These are phyloP conservation scores for Tranzscheliella williamsii DNA, from an alignment of 1,284 basidiomycete genomes.

Conservation along the genomic window DNA sequence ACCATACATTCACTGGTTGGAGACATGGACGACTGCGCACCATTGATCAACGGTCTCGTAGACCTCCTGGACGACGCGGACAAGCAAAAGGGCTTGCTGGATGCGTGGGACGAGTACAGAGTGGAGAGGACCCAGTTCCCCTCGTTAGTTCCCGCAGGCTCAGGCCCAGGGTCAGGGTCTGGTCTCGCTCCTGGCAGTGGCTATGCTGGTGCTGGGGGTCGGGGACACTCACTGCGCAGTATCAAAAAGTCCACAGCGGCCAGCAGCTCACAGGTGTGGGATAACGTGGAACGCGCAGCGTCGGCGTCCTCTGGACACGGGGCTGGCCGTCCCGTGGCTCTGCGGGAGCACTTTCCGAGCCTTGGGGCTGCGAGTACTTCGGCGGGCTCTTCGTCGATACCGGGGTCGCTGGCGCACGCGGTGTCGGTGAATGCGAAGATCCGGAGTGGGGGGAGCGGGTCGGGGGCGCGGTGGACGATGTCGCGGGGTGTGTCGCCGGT, in stretches of 20 bases:
- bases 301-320: slow-evolving; percentile 28
- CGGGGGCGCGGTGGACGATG: slow-evolving; percentile 12
- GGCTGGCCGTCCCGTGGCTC: slow-evolving; percentile 14
- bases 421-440: slow-evolving; percentile 12
- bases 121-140: slow-evolving; percentile 69
- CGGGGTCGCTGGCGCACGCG: slow-evolving; percentile 46
- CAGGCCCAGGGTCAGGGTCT: neutral
- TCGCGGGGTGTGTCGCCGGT: neutral
- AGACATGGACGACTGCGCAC: slow-evolving; percentile 55
- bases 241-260: slow-evolving; percentile 72
- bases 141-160: slow-evolving; percentile 8
- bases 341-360: slow-evolving; percentile 44
- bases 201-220: slow-evolving; percentile 6
- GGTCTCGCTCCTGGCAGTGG: slow-evolving; percentile 1
- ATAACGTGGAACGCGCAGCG: slow-evolving; percentile 83
- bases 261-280: slow-evolving; percentile 74
- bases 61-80: slow-evolving; percentile 68
- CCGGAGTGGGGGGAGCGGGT: slow-evolving; percentile 1
- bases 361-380: slow-evolving; percentile 9
- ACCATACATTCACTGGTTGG: slow-evolving; percentile 85
- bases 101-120: slow-evolving; percentile 81
- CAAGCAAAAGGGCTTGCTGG: slow-evolving; percentile 75
- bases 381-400: slow-evolving; percentile 12
- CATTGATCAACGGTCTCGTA: slow-evolving; percentile 74
- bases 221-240: slow-evolving; percentile 78